Conservation (phyloP, 2,329 filamentous ascomycete species). For the Xylariales sp. region DNA sequence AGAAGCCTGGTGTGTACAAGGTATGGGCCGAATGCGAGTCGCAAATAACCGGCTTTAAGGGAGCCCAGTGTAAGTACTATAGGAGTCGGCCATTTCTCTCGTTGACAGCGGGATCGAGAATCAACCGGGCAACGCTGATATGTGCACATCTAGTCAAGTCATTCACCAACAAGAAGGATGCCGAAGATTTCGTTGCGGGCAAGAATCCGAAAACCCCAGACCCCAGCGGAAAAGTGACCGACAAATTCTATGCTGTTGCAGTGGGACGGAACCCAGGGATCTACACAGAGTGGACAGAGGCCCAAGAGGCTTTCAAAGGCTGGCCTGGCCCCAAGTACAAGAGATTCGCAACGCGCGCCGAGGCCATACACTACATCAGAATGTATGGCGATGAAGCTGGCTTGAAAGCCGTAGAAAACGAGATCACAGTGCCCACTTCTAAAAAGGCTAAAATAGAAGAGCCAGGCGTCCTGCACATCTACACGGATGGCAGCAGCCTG, state of each 20-base stretch:
- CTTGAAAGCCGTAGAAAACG: conserved; percentile 32
- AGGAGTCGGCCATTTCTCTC: too few species aligned
- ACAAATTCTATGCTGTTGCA: conserved; percentile 58
- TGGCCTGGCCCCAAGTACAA: conserved; percentile 68
- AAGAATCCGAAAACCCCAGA: conserved; percentile 37
- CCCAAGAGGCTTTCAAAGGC: conserved; percentile 68
- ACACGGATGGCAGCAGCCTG: conserved; percentile 60
- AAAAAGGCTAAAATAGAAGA: conserved; percentile 30
- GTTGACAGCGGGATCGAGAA: too few species aligned
- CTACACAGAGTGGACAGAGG: conserved; percentile 63
- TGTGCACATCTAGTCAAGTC: conserved; percentile 59
- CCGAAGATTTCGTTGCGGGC: conserved; percentile 71
- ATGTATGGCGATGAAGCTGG: conserved; percentile 39
- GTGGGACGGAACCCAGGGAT: conserved; percentile 55
- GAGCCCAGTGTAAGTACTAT: conserved; percentile 60
- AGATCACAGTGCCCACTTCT: conserved; percentile 23
- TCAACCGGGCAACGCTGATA: background rate
- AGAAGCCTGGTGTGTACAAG: conserved; percentile 56
- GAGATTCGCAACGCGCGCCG: conserved; percentile 61
- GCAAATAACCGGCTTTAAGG: conserved; percentile 57
- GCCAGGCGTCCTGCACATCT: conserved; percentile 40
- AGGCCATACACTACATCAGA: conserved; percentile 75
- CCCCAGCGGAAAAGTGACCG: conserved; percentile 31
- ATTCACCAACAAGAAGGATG: conserved; percentile 69
- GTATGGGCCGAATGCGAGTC: conserved; percentile 58